Percentiles rank a stretch among this genome's conserved stretches.
Conservation (phyloP, 2,329 filamentous ascomycete species). For the Penicillium sp. region DNA sequence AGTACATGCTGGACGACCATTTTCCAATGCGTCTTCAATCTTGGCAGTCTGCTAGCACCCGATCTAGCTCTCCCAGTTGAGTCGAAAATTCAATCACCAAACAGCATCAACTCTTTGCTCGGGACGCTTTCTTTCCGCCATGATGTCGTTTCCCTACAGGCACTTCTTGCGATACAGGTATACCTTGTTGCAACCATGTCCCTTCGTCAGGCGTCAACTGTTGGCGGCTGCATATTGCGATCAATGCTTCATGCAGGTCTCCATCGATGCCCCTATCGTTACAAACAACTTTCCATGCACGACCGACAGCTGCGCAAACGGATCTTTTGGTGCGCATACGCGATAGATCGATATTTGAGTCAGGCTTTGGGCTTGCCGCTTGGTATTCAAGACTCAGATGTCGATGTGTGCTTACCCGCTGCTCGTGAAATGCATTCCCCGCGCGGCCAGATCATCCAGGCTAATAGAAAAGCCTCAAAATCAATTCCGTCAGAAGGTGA, state of each 20-base stretch:
- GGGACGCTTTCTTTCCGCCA: slow-evolving; percentile 42
- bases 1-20: slow-evolving; percentile 39
- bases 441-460: slow-evolving; percentile 2
- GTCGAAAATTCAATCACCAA: slow-evolving; percentile 42
- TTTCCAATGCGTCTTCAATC: slow-evolving; percentile 56
- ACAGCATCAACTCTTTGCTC: slow-evolving; percentile 42
- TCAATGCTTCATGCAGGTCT: slow-evolving; percentile 54
- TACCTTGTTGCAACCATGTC: slow-evolving; percentile 54
- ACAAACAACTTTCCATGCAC: slow-evolving; percentile 47
- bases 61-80: slow-evolving; percentile 35
- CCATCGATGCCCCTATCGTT: slow-evolving; percentile 56
- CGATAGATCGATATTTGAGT: slow-evolving; percentile 45
- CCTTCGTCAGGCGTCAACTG: slow-evolving; percentile 51
- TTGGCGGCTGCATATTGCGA: slow-evolving; percentile 51
- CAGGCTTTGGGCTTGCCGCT: slow-evolving; percentile 43
- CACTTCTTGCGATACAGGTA: slow-evolving; percentile 51
- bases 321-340: slow-evolving; percentile 47
- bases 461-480: slow-evolving; percentile 7
- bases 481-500: slow-evolving; percentile 14
- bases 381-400: slow-evolving; percentile 45
- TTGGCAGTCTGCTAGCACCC: slow-evolving; percentile 42
- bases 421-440: slow-evolving; percentile 43
- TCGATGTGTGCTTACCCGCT: slow-evolving; percentile 51
- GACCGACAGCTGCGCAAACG: slow-evolving; percentile 44
- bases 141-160: slow-evolving; percentile 52